A percentile compares a stretch with the other conserved stretches of the same genome.
Evolutionary conservation across 306 rosid species (phyloP).

Genomic region (Hippophae gyantsensis): DNA sequence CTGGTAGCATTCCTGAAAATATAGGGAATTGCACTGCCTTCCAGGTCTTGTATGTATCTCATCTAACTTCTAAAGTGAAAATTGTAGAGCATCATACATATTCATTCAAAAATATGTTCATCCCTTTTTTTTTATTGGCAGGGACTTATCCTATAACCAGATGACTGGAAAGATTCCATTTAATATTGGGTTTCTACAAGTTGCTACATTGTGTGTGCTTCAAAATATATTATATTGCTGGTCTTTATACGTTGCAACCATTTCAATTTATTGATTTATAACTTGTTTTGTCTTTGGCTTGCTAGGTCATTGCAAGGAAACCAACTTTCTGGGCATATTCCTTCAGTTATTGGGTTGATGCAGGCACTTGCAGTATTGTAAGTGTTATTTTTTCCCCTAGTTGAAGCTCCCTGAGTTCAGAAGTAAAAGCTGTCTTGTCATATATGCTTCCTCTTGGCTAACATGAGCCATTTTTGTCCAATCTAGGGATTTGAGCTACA

Average conservation of each 20-base stretch:
- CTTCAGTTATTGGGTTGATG: slow-evolving; percentile 91
- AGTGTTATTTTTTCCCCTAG: slow-evolving; percentile 27
- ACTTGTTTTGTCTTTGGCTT: slow-evolving; percentile 14
- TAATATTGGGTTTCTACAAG: slow-evolving; percentile 85
- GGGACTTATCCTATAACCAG: slow-evolving; percentile 81
- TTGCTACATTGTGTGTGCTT: slow-evolving; percentile 68
- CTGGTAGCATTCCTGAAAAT: slow-evolving; percentile 75
- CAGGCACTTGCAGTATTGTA: slow-evolving; percentile 98
- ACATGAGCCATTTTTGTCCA: slow-evolving; percentile 1
- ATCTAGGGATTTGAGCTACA: slow-evolving; percentile 82
- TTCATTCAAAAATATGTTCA: not conserved
- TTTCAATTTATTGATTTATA: slow-evolving; percentile 4
- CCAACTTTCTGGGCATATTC: slow-evolving; percentile 71
- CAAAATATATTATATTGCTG: not conserved
- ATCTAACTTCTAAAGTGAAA: slow-evolving; percentile 18
- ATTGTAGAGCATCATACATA: not conserved
- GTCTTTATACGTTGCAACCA: not conserved
- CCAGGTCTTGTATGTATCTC: slow-evolving; percentile 89
- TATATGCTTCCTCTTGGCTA: not conserved
- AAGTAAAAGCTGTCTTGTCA: not conserved
- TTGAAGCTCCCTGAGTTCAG: not conserved
- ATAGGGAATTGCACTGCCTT: slow-evolving; percentile 90
- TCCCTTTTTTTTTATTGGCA: slow-evolving; percentile 12
- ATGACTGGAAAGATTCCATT: slow-evolving; percentile 77
- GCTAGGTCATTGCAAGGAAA: slow-evolving; percentile 89